These are phyloP conservation scores for Ceratocystis alfenasii DNA, from an alignment of 2,329 filamentous ascomycete genomes.

Conservation along the genomic window DNA sequence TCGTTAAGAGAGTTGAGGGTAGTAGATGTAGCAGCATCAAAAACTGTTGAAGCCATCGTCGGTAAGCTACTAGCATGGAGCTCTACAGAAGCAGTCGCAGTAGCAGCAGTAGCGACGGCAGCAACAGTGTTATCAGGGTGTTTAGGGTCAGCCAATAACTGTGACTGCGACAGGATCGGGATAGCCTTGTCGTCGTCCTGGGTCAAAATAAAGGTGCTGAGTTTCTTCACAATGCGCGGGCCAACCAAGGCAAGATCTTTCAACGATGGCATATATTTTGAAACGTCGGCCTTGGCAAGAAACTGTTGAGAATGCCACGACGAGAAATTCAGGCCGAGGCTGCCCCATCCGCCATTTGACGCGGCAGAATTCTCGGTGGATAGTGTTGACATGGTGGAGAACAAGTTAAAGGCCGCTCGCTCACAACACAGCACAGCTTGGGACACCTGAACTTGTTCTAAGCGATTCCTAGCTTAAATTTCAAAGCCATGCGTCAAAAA, in stretches of 20 bases:
- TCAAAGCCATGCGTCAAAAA: background rate
- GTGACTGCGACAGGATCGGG: constrained; percentile 22
- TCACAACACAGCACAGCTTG: background rate
- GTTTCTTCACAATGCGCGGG: constrained; percentile 56
- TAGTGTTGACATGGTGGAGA: background rate
- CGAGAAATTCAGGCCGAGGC: constrained; percentile 34
- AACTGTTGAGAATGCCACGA: constrained; percentile 32
- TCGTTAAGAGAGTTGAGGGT: constrained; percentile 13
- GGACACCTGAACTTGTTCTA: background rate
- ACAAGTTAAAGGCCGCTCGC: background rate
- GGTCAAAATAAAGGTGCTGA: constrained; percentile 48
- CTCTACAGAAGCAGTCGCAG: background rate
- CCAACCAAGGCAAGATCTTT: constrained; percentile 58
- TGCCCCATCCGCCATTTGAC: background rate
- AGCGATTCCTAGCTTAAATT: background rate
- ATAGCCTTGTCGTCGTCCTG: constrained; percentile 11
- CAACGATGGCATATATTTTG: constrained; percentile 50
- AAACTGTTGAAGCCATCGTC: constrained; percentile 9
- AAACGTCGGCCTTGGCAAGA: constrained; percentile 39
- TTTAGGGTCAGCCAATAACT: background rate
- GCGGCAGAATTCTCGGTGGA: constrained; percentile 10
- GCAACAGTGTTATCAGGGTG: background rate
- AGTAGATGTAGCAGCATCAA: background rate
- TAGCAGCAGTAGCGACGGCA: background rate
- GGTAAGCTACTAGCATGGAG: background rate